phyloP scores from a whole-genome alignment of 768 basidiomycete species.

The Russula dissimulans region DNA sequence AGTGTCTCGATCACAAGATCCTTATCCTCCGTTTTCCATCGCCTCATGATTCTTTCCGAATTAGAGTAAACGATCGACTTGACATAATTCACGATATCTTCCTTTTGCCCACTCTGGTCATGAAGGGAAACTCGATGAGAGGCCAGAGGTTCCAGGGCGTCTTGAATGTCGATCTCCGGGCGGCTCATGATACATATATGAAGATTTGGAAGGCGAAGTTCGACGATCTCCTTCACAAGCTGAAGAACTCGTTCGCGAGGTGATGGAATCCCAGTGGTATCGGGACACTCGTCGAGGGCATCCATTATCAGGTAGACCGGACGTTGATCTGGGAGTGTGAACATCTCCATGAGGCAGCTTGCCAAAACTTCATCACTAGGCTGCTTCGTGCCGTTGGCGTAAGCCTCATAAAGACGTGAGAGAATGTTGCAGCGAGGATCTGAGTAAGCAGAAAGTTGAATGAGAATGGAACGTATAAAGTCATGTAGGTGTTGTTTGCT shows the following conservation, averaged over 20 bases:
- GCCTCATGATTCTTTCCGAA: neutral
- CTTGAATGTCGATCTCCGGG: neutral
- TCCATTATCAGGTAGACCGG: neutral
- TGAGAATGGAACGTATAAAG: neutral
- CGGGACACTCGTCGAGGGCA: slow-evolving; percentile 2
- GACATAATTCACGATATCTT: no score
- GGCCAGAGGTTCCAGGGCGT: neutral
- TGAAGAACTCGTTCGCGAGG: neutral
- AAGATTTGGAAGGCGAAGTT: neutral
- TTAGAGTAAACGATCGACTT: no score
- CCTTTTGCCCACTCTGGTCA: no score
- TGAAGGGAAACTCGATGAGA: neutral
- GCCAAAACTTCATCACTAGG: neutral
- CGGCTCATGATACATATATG: neutral
- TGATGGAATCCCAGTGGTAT: neutral
- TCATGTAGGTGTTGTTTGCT: neutral
- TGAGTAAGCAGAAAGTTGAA: neutral
- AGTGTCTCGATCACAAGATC: neutral
- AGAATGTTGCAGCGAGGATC: neutral
- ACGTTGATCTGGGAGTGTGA: neutral
- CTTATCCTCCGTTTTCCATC: neutral
- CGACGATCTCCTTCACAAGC: neutral
- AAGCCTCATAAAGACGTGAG: neutral
- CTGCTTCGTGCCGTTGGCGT: neutral
- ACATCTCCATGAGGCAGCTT: neutral